These are phyloP conservation scores for Pleurotus salmoneostramineus DNA, from an alignment of 768 basidiomycete genomes.

Conservation along the genomic window DNA sequence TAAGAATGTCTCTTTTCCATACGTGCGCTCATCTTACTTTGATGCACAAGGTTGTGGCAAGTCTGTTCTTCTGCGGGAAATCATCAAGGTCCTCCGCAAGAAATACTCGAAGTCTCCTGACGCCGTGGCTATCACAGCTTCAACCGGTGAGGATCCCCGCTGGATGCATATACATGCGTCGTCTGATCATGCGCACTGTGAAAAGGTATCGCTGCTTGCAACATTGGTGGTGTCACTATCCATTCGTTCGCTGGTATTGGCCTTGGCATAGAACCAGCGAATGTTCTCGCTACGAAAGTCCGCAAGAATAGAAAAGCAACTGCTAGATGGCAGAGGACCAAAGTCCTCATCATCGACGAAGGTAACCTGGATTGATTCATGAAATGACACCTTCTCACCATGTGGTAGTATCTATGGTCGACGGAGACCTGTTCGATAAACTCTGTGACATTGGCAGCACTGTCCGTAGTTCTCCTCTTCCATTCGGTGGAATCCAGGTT, in stretches of 20 bases:
- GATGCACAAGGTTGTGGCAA: conserved; percentile 83
- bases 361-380: conserved; percentile 31
- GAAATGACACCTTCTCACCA: background rate
- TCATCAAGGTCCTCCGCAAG: conserved; percentile 70
- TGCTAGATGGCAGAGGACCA: conserved; percentile 78
- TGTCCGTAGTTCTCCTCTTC: conserved; percentile 56
- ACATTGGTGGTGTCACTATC: conserved; percentile 93
- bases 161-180: no score
- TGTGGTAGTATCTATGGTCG: conserved; percentile 90
- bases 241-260: conserved; percentile 97
- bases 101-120: conserved; percentile 52
- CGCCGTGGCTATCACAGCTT: conserved; percentile 90
- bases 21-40: conserved; percentile 12
- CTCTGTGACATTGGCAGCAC: conserved; percentile 65
- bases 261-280: conserved; percentile 63
- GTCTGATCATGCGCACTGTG: background rate
- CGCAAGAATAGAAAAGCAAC: conserved; percentile 82
- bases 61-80: conserved; percentile 90
- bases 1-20: conserved; percentile 5
- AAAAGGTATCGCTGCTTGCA: conserved; percentile 90
- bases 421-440: conserved; percentile 91
- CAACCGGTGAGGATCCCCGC: conserved; percentile 58
- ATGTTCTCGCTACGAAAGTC: conserved; percentile 61
- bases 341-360: conserved; percentile 83
- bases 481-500: conserved; percentile 95